Conservation (phyloP, 2,329 filamentous ascomycete species). For the Cercospora berteroae region DNA sequence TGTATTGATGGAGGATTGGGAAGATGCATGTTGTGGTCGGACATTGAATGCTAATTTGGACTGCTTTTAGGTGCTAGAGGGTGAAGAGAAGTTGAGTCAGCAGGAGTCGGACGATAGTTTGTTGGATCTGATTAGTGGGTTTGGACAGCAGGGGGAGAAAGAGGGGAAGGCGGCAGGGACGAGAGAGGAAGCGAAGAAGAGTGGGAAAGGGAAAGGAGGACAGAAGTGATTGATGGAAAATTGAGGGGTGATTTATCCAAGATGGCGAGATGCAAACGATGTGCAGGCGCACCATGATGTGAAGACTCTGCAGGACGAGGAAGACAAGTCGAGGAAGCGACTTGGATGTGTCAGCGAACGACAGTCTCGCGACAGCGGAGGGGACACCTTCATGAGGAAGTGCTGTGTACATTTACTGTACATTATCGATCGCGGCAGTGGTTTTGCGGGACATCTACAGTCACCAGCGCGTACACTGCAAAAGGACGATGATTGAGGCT, state of each 20-base stretch:
- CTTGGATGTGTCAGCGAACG: not conserved
- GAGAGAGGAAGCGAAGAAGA: constrained; percentile 38
- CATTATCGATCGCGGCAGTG: not conserved
- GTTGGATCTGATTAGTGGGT: constrained; percentile 57
- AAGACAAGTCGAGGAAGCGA: not conserved
- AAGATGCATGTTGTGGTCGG: not conserved
- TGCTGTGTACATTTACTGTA: not conserved
- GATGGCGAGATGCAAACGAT: not conserved
- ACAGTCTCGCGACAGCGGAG: not conserved
- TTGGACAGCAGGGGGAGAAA: constrained; percentile 39
- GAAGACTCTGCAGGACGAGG: not conserved
- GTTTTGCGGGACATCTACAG: not conserved
- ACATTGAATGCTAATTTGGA: constrained; percentile 25
- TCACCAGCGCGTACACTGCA: not conserved
- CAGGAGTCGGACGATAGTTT: constrained; percentile 54
- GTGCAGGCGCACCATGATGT: not conserved
- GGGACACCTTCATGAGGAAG: not conserved
- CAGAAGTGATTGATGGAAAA: constrained; percentile 32
- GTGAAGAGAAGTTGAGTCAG: constrained; percentile 46
- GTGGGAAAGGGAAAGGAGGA: constrained; percentile 38
- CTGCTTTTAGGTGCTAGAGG: constrained; percentile 41
- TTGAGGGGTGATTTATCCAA: not conserved
- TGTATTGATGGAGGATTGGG: not conserved
- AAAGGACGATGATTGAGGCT: not conserved
- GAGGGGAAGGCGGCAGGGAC: constrained; percentile 46